Evolutionary conservation across 805 yeast species (phyloP).

Genomic region (Ogataea pilisensis): DNA sequence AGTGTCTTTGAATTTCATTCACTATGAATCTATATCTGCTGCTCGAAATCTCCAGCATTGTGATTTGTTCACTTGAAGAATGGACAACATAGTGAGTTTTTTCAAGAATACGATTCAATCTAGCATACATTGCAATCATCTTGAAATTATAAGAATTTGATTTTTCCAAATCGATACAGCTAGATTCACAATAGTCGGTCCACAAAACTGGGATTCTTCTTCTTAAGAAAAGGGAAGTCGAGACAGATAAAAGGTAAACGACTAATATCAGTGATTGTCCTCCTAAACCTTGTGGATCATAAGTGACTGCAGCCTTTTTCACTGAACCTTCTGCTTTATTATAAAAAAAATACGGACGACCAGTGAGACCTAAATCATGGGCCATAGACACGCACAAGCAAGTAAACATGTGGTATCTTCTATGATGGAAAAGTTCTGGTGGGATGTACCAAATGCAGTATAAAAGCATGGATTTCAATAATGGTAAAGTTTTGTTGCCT

Average conservation of each 20-base stretch:
- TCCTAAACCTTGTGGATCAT: slow-evolving; percentile 40
- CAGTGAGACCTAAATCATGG: slow-evolving; percentile 72
- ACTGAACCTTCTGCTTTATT: slow-evolving; percentile 38
- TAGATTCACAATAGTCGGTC: slow-evolving; percentile 61
- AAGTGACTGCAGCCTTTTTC: slow-evolving; percentile 35
- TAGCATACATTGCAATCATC: slow-evolving; percentile 53
- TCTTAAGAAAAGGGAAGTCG: slow-evolving; percentile 61
- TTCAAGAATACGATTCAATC: slow-evolving; percentile 58
- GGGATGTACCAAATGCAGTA: slow-evolving; percentile 78
- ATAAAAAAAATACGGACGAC: slow-evolving; percentile 42
- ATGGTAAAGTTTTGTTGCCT: slow-evolving; percentile 68
- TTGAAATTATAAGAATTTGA: slow-evolving; percentile 31
- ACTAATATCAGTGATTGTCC: slow-evolving; percentile 50
- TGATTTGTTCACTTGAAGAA: slow-evolving; percentile 34
- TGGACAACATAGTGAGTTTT: slow-evolving; percentile 51
- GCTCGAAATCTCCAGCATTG: slow-evolving; percentile 26
- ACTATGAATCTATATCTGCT: slow-evolving; percentile 37
- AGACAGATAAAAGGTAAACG: slow-evolving; percentile 58
- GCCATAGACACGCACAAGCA: slow-evolving; percentile 62
- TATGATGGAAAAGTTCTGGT: slow-evolving; percentile 75
- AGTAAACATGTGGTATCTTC: slow-evolving; percentile 70
- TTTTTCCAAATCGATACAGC: slow-evolving; percentile 46
- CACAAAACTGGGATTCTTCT: slow-evolving; percentile 59
- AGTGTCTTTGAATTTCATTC: slow-evolving; percentile 45
- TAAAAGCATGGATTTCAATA: slow-evolving; percentile 57